Evolutionary conservation across 148 eudicot species (phyloP).

Genomic region (Fagopyrum homotropicum): DNA sequence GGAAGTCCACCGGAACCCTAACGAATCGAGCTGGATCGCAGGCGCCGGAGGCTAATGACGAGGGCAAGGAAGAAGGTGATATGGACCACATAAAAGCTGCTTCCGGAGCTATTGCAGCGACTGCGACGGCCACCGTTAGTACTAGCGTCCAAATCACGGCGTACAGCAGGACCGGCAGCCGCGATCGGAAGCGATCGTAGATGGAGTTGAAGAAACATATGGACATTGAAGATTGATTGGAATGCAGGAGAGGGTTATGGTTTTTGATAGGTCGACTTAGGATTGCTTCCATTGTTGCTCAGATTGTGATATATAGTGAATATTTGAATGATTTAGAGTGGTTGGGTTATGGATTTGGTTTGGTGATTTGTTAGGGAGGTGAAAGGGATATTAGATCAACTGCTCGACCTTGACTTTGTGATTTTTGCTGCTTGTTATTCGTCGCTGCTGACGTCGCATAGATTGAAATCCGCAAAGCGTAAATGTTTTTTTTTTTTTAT

Average conservation of each 20-base stretch:
- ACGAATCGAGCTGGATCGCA: conserved; percentile 25
- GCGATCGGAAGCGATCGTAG: conserved; percentile 8
- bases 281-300: background rate
- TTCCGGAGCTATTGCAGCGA: conserved; percentile 59
- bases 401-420: conserved; percentile 11
- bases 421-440: background rate
- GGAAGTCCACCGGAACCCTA: conserved; percentile 63
- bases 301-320: background rate
- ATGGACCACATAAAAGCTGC: conserved; percentile 52
- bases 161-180: conserved; percentile 43
- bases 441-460: no score
- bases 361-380: conserved; percentile 8
- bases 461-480: no score
- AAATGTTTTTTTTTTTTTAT: no score
- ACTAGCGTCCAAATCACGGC: conserved; percentile 62
- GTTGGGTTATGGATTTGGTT: background rate
- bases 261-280: background rate
- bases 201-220: background rate
- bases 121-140: conserved; percentile 44
- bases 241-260: background rate
- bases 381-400: conserved; percentile 23
- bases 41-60: conserved; percentile 31
- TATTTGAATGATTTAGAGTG: background rate
- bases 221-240: background rate
- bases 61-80: conserved; percentile 31